phyloP scores from a whole-genome alignment of 768 basidiomycete species.

The Albatrellus ellisii region DNA sequence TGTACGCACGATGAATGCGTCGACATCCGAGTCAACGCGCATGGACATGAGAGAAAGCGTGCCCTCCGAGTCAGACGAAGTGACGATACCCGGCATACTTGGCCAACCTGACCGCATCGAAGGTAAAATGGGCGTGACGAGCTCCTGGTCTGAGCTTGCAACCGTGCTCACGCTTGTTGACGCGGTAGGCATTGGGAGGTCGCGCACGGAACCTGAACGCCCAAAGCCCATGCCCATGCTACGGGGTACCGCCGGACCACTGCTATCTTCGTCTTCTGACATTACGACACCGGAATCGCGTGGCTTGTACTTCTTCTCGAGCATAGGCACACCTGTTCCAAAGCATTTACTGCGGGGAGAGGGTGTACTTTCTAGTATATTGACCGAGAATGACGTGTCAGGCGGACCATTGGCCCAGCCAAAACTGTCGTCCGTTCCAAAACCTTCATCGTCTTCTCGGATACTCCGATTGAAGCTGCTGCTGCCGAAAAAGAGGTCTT shows the following conservation, averaged over 20 bases:
- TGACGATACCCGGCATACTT: constrained; percentile 24
- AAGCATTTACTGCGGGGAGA: constrained; percentile 33
- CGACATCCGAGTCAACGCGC: constrained; percentile 24
- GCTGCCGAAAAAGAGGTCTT: constrained; percentile 14
- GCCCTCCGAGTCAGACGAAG: constrained; percentile 27
- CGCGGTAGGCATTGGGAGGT: constrained; percentile 35
- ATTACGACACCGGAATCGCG: constrained; percentile 53
- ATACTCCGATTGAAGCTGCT: constrained; percentile 8
- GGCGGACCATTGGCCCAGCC: constrained; percentile 9
- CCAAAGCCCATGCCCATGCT: constrained; percentile 13
- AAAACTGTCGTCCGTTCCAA: constrained; percentile 13
- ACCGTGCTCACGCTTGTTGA: constrained; percentile 57
- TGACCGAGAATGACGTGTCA: constrained; percentile 20
- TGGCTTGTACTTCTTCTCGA: constrained; percentile 51
- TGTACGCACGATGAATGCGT: constrained; percentile 61
- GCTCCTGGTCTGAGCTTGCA: constrained; percentile 48
- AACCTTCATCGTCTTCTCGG: constrained; percentile 4
- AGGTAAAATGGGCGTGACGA: constrained; percentile 60
- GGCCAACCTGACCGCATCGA: constrained; percentile 53
- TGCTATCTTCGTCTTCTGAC: constrained; percentile 44
- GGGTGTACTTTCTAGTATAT: constrained; percentile 41
- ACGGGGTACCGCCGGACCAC: constrained; percentile 9
- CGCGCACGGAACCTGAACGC: constrained; percentile 16
- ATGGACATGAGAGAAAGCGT: constrained; percentile 25
- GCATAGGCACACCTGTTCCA: constrained; percentile 16